Evolutionary conservation across 2,329 filamentous ascomycete species (phyloP).

Genomic region (Ceratocystis alfenasii): DNA sequence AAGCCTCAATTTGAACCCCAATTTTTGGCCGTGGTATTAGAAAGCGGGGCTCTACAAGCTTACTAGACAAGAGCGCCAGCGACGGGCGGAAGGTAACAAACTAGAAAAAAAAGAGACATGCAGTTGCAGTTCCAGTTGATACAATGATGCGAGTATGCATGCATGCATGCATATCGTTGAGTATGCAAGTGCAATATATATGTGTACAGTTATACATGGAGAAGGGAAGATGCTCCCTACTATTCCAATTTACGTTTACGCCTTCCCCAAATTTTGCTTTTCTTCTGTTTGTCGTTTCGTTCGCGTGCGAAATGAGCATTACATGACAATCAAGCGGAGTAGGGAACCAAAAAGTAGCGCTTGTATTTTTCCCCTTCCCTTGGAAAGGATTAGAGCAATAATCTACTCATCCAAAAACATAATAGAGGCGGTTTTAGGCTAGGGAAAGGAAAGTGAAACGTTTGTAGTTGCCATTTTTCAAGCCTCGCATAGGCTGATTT

Average conservation of each 20-base stretch:
- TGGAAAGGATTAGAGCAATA: not conserved
- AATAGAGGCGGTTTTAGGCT: too few species aligned
- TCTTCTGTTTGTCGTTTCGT: not conserved
- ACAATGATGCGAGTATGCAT: not conserved
- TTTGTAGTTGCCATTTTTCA: not conserved
- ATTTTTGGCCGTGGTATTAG: not conserved
- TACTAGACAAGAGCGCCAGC: not conserved
- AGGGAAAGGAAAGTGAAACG: not conserved
- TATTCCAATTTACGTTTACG: not conserved
- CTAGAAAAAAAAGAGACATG: not conserved
- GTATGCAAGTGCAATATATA: not conserved
- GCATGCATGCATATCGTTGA: not conserved
- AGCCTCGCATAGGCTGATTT: not conserved
- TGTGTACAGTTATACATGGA: not conserved
- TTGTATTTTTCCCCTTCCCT: not conserved
- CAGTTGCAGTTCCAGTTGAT: too few species aligned
- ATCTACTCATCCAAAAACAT: not conserved
- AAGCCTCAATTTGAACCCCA: not conserved
- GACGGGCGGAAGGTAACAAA: conserved; percentile 4
- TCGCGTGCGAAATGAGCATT: not conserved
- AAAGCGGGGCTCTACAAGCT: not conserved
- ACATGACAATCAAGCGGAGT: not conserved
- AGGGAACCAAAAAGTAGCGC: not conserved
- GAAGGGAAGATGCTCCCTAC: too few species aligned
- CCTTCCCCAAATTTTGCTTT: not conserved